Evolutionary conservation across 768 basidiomycete species (phyloP), one percentile per base, ranked within the genome.

Genomic region (Rhizopogon vinicolor): DNA sequence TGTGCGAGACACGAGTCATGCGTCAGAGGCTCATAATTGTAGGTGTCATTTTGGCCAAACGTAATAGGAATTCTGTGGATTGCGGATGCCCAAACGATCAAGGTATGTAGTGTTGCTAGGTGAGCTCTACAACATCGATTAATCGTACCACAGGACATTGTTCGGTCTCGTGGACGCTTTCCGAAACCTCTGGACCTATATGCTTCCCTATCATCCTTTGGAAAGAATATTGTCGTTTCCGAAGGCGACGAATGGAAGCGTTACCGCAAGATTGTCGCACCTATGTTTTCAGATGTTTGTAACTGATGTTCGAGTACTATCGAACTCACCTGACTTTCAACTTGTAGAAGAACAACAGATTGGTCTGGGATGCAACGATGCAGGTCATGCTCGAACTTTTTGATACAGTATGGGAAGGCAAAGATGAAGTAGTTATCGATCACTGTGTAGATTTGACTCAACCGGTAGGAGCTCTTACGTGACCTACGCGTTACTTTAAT

Each of bases 221-320:
- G 86, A 6, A 62, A 63, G 6, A 89, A 87, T 58, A 82, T 87
- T 43, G 77, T 88, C n/a, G 78, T 75, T 2, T 80, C 82, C 0
- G 86, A 87, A 60, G 82, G 79, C 19, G 78, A 82, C 3, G 75
- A 81, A 56, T 88, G 85, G 85, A 85, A 85, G 65, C 77, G 78
- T 31, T 84, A 84, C 58, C 69, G 85, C 44, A 84, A 81, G 63
- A 78, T 87, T 41, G 71, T 78, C 16, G 82, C 82, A 1, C 84
- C 85, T n/a, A 79, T 83, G 0, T 87, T 87, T 64, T 81, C 82
- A 65, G 68, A 56, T 54, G 63, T 44, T 41, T 53, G 31, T 46
- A 51, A 16, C 52, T 25, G 10, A 29, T 16, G 28, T 14, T 51
- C 9, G 35, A 13, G 40, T 9, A 25, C 19, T 22, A 35, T 28